Evolutionary conservation across 2,329 filamentous ascomycete genomes (phyloP), one percentile per base, ranked within the genome.

Genomic region (Paraphaeosphaeria sporulosa): DNA sequence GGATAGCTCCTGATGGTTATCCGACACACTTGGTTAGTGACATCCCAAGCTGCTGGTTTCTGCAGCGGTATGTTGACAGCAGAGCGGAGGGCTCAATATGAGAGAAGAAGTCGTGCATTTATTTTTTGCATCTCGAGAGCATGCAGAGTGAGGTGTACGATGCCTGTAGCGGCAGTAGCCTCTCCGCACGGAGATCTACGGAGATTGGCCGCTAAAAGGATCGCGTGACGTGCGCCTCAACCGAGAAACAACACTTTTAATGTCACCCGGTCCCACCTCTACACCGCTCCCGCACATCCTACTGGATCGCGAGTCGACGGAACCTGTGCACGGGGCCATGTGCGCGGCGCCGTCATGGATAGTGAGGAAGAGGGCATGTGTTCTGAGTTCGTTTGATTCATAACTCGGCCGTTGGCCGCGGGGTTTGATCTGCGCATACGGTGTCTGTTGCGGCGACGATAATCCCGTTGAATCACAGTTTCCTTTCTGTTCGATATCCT

Each of bases 321-420:
- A 42, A 34, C 32, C 21, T 13, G 49, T 49, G 54, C 54, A 57
- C 19, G 54, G 42, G 32, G 54, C 30, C 54, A 57, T 50, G 54
- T 57, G 54, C 32, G 12, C 44, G 19, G 44, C 46, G 38, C 42
- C 36, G 44, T 40, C 44, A 57, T 50, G 44, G 44, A 46, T 21
- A 12, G n/a, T 6, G 19, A 50, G 12, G 17, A 36, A 30, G 44
- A 48, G 12, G 48, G 30, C n/a, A 38, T 51, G 48, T 36, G 30
- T 51, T n/a, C 48, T n/a, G 48, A 51, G 30, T 4, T 21, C 30
- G 21, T 27, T 51, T 21, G 7, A 10, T 3, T 17, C 21, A 27
- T 27, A 48, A 30, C 15, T 27, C 19, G 48, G 17, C 6, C 36
- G 17, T 15, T 38, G 48, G 2, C 3, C 21, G 19, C n/a, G 17